Percentiles rank a stretch among this genome's conserved stretches.
Evolutionary conservation across 495 filamentous ascomycete genomes (phyloP).

Genomic region (Podospora bellae-mahoneyi): DNA sequence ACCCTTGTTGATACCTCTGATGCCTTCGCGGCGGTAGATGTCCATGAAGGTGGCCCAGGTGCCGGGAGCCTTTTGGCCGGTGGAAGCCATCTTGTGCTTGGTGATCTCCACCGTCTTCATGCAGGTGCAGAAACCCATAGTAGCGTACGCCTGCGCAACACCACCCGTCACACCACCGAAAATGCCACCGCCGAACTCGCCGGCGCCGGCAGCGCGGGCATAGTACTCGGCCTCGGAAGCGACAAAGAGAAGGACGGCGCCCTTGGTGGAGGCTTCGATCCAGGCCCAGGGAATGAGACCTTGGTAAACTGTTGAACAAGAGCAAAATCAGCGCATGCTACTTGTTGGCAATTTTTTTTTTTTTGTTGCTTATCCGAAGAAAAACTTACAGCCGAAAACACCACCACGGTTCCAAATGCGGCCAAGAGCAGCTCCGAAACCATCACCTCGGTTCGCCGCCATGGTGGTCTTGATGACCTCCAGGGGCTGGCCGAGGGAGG

Average conservation of each 20-base stretch:
- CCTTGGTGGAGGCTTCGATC: constrained; percentile 99
- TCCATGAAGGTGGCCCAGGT: constrained; percentile 95
- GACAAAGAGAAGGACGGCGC: constrained; percentile 97
- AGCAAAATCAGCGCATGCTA: constrained; percentile 1
- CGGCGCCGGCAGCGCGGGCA: constrained; percentile 74
- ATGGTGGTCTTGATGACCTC: constrained; percentile 99
- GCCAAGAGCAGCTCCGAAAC: constrained; percentile 73
- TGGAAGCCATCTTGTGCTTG: constrained; percentile 86
- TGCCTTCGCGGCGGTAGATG: constrained; percentile 92
- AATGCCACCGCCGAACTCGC: constrained; percentile 85
- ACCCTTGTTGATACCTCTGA: constrained; percentile 93
- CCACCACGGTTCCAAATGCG: constrained; percentile 94
- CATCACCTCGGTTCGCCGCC: constrained; percentile 91
- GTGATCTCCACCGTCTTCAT: constrained; percentile 99
- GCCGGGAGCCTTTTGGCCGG: constrained; percentile 76
- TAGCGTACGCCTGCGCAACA: constrained; percentile 96
- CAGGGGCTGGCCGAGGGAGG: constrained; percentile 76
- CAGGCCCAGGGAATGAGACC: constrained; percentile 99
- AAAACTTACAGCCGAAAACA: constrained; percentile 87
- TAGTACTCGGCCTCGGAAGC: constrained; percentile 97
- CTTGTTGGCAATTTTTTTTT: not conserved
- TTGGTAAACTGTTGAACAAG: constrained; percentile 76
- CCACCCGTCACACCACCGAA: constrained; percentile 88
- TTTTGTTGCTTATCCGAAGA: not conserved
- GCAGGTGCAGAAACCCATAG: constrained; percentile 99